A percentile compares a stretch with the other conserved stretches of the same genome.
Evolutionary conservation across 2,329 filamentous ascomycete genomes (phyloP).

Genomic region (Sporothrix pseudoabietina): DNA sequence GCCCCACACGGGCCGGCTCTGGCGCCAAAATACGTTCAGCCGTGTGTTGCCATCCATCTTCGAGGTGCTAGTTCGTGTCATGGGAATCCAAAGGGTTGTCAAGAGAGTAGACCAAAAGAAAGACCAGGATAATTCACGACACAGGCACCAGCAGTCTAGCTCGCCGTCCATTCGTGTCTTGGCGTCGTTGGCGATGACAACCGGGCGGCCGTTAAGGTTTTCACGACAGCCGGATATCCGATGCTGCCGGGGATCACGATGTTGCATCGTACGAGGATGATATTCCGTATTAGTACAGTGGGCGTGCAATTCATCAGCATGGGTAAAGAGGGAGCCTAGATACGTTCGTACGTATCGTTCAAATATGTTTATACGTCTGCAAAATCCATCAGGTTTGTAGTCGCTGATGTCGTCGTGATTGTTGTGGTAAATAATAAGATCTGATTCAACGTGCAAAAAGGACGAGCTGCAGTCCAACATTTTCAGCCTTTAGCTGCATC

Average conservation of each 20-base stretch:
- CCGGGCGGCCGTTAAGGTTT: neutral
- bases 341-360: neutral
- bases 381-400: neutral
- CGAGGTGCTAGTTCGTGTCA: neutral
- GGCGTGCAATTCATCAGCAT: neutral
- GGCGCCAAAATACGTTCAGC: neutral
- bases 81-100: neutral
- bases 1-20: slow-evolving; percentile 8
- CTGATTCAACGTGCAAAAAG: slow-evolving; percentile 1
- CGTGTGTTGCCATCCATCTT: neutral
- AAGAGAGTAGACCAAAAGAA: neutral
- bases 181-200: neutral
- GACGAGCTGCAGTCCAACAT: neutral
- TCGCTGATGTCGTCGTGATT: neutral
- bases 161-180: neutral
- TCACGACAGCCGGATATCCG: neutral
- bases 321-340: neutral
- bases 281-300: neutral
- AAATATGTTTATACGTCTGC: too few relatives aligned
- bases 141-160: neutral
- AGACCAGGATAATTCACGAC: neutral
- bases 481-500: neutral
- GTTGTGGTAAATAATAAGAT: neutral
- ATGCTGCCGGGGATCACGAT: neutral
- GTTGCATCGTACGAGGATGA: slow-evolving; percentile 8